phyloP scores from a whole-genome alignment of 1,284 basidiomycete species.

The Paramarasmius palmivorus region DNA sequence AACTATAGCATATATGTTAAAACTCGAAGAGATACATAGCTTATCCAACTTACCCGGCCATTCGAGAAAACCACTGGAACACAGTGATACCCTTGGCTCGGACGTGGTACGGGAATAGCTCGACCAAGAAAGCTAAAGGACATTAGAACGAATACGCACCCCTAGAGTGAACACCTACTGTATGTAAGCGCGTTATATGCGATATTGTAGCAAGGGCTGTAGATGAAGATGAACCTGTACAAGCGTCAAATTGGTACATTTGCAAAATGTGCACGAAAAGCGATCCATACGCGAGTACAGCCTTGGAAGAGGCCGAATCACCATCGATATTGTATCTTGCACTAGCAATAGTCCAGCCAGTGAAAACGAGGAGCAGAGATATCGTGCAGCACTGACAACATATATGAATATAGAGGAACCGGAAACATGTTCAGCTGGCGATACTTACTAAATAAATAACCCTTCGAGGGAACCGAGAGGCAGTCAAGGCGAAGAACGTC shows the following conservation, averaged over 20 bases:
- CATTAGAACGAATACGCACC: not conserved
- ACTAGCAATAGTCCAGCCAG: constrained; percentile 53
- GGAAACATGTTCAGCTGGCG: not conserved
- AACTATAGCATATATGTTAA: constrained; percentile 22
- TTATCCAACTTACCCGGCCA: constrained; percentile 28
- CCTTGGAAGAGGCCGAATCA: constrained; percentile 44
- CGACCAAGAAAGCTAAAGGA: constrained; percentile 46
- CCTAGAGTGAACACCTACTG: constrained; percentile 32
- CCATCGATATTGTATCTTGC: constrained; percentile 44
- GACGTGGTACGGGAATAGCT: constrained; percentile 52
- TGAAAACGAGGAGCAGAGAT: constrained; percentile 50
- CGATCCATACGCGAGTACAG: constrained; percentile 45
- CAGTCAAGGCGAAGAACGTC: constrained; percentile 46
- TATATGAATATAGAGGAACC: not conserved
- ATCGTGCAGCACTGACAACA: constrained; percentile 40
- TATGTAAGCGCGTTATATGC: constrained; percentile 50
- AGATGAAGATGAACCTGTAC: constrained; percentile 52
- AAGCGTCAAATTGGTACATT: not conserved
- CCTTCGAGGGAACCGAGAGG: constrained; percentile 49
- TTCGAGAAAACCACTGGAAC: constrained; percentile 52
- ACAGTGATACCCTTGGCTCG: constrained; percentile 50
- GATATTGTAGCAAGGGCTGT: constrained; percentile 50
- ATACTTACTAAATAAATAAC: constrained; percentile 47
- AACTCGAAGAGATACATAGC: too few species aligned
- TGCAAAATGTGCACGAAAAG: constrained; percentile 9